Base-by-base conservation (phyloP, 306 rosid species). In the Prunus mongolica region DNA sequence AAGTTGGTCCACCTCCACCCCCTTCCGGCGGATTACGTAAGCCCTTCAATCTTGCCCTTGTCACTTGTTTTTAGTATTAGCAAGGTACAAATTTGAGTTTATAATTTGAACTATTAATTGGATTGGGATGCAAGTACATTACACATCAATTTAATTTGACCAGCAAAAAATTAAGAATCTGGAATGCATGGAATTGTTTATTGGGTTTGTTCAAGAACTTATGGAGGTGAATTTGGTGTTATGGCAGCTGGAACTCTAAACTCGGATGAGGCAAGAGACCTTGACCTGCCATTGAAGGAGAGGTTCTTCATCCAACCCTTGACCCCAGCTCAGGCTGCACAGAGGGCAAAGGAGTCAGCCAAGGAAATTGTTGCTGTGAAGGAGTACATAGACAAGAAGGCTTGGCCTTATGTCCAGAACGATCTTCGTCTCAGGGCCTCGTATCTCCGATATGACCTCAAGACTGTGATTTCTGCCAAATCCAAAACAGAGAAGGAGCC, bases 11-110 rank as follows among this genome's bases (percentile, higher is more conserved):
- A 0, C 96, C 99, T 34, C 99, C 99, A 3, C 83, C 96, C 10
- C 98, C 83, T 2, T 92, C 97, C n/a, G 99, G 99, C 58, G 99
- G 99, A 79, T 79, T 96, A 34, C 91, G 99, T 96, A 89, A 82
- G 99, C 82, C 61, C 14, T 27, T 57, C 24, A 5, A 32, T 34
- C 54, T 16, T 34, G 64, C 3, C 12, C 14, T 3, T 61, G 63
- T 60, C 45, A 1, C 12, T 76, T n/a, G 24, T 32, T 18, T 52
- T 15, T 28, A 14, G 34, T 60, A 38, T 2, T 60, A 0, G 38
- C 65, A 56, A 3, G 28, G 62, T 13, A 38, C 44, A 38, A 38
- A 38, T 38, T 38, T 38, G 9, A 38, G 44, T 38, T 38, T 38
- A 38, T 38, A 38, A 38, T 38, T 38, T 38, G 44, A 38, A 38